These are phyloP conservation scores for Malus hybrid DNA, from an alignment of 331 rosid genomes.

Conservation along the genomic window DNA sequence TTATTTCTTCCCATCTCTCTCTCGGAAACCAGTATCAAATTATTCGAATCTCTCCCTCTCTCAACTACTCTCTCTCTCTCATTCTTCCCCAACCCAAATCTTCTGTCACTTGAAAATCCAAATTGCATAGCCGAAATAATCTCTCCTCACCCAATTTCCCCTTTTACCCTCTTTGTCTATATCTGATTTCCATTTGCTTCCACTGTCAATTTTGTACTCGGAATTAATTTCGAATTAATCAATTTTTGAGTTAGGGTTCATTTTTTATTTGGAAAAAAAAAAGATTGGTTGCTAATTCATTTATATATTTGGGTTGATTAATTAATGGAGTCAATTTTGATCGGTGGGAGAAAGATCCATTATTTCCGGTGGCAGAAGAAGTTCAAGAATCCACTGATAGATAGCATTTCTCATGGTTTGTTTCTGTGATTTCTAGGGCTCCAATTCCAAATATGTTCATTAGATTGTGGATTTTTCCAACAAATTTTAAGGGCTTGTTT, in stretches of 20 bases:
- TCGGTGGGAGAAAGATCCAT: conserved; percentile 98
- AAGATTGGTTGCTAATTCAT: not conserved
- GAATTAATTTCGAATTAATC: not conserved
- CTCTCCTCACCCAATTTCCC: not conserved
- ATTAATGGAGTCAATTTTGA: conserved; percentile 77
- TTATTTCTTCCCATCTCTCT: too few species aligned
- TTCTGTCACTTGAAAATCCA: not conserved
- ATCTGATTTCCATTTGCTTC: not conserved
- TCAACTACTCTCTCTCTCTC: not conserved
- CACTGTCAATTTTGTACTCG: not conserved
- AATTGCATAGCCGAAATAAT: not conserved
- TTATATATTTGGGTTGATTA: not conserved
- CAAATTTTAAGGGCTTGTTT: not conserved
- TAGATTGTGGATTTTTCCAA: not conserved
- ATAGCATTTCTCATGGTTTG: conserved; percentile 19
- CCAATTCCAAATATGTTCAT: not conserved
- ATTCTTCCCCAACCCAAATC: not conserved
- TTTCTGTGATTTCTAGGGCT: not conserved
- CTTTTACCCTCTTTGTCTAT: not conserved
- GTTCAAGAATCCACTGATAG: conserved; percentile 97
- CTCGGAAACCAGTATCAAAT: too few species aligned
- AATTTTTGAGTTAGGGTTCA: conserved; percentile 23
- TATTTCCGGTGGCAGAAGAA: conserved; percentile 84
- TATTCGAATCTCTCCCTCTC: not conserved
- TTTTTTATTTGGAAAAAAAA: not conserved